These are phyloP conservation scores for Daldinia bambusicola DNA, from an alignment of 495 filamentous ascomycete species.

Conservation along the genomic window DNA sequence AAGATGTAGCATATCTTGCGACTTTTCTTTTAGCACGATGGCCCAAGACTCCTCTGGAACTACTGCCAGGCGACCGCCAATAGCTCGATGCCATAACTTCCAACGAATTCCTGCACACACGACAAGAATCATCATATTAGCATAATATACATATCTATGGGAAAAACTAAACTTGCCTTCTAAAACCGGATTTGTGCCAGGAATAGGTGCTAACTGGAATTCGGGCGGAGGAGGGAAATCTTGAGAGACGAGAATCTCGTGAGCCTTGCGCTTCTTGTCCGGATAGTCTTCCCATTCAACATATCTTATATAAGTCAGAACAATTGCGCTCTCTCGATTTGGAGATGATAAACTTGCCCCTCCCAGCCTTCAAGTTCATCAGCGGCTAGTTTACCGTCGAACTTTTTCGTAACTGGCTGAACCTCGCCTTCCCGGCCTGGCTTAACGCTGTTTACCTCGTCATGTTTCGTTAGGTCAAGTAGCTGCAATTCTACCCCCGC, in stretches of 20 bases:
- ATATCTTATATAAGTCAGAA: slow-evolving; percentile 51
- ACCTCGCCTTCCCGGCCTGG: slow-evolving; percentile 52
- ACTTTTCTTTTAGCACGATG: slow-evolving; percentile 68
- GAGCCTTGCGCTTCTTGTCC: slow-evolving; percentile 68
- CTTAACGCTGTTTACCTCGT: slow-evolving; percentile 43
- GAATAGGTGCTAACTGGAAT: slow-evolving; percentile 68
- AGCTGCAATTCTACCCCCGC: slow-evolving; percentile 58
- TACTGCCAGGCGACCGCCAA: slow-evolving; percentile 60
- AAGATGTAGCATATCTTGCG: slow-evolving; percentile 72
- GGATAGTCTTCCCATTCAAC: slow-evolving; percentile 78
- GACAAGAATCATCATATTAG: neutral
- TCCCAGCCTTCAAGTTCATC: slow-evolving; percentile 49
- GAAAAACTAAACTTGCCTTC: slow-evolving; percentile 36
- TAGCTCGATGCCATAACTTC: slow-evolving; percentile 71
- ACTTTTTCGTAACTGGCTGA: slow-evolving; percentile 27
- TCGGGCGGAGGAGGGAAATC: slow-evolving; percentile 68
- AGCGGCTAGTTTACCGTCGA: slow-evolving; percentile 26
- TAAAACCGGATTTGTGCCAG: slow-evolving; percentile 70
- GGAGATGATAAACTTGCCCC: slow-evolving; percentile 35
- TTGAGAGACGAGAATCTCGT: slow-evolving; percentile 65
- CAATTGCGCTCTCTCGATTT: neutral
- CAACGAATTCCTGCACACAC: slow-evolving; percentile 62
- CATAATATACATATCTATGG: neutral
- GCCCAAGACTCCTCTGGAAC: slow-evolving; percentile 67
- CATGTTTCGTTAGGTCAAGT: slow-evolving; percentile 56